Evolutionary conservation across 2,329 filamentous ascomycete genomes (phyloP).

Genomic region (Aspergillus pseudotamarii): DNA sequence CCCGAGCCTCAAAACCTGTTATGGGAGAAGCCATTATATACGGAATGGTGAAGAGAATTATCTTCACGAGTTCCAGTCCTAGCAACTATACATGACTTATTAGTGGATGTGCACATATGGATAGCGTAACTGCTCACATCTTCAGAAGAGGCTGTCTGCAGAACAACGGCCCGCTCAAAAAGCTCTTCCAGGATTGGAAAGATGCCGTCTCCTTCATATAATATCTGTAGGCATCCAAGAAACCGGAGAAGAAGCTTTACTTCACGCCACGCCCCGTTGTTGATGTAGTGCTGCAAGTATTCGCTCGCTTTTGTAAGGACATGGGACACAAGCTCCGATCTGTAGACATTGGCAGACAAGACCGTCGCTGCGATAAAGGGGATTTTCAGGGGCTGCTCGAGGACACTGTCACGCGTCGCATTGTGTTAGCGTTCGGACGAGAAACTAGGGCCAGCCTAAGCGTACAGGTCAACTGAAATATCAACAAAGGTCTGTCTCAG

Average conservation of each 20-base stretch:
- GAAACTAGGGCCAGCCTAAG: constrained; percentile 5
- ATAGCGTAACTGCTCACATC: constrained; percentile 64
- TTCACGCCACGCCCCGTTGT: constrained; percentile 79
- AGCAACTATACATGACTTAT: constrained; percentile 51
- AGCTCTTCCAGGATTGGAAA: constrained; percentile 85
- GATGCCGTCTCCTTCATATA: constrained; percentile 81
- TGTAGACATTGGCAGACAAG: constrained; percentile 75
- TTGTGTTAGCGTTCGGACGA: constrained; percentile 19
- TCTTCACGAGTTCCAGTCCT: constrained; percentile 86
- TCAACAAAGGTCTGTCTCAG: constrained; percentile 73
- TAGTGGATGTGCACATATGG: constrained; percentile 10
- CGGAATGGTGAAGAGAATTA: constrained; percentile 91
- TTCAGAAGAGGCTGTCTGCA: constrained; percentile 90
- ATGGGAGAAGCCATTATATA: constrained; percentile 80
- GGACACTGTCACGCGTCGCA: constrained; percentile 49
- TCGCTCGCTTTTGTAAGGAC: constrained; percentile 66
- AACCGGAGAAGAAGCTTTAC: constrained; percentile 91
- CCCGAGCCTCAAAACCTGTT: constrained; percentile 70
- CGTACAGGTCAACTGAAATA: constrained; percentile 72
- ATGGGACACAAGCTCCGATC: constrained; percentile 72
- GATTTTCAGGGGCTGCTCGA: constrained; percentile 97
- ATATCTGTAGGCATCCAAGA: constrained; percentile 78
- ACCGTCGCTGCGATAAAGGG: constrained; percentile 87
- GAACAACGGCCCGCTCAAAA: constrained; percentile 86
- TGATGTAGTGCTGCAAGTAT: constrained; percentile 68